Conservation (phyloP, 2,329 filamentous ascomycete genomes). For the Neofusicoccum cordaticola region DNA sequence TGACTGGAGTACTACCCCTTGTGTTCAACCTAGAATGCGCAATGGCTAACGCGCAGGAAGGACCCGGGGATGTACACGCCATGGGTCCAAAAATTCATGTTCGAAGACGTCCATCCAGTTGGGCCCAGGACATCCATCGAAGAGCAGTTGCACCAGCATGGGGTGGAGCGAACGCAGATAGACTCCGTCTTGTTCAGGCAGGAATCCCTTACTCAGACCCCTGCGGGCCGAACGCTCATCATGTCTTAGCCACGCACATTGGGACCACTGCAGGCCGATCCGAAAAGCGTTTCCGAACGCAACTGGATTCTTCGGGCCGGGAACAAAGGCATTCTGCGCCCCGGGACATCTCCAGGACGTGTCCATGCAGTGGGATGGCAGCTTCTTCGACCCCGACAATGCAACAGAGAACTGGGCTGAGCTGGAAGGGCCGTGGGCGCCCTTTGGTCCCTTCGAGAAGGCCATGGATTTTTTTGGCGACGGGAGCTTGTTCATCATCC, state of each 20-base stretch:
- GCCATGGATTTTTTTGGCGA: constrained; percentile 39
- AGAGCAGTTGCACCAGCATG: constrained; percentile 27
- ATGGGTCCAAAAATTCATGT: constrained; percentile 33
- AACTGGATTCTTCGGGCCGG: constrained; percentile 31
- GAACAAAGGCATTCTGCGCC: constrained; percentile 27
- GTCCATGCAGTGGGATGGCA: constrained; percentile 31
- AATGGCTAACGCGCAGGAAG: constrained; percentile 19
- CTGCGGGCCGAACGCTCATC: not conserved
- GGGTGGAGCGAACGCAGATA: not conserved
- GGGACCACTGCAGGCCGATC: constrained; percentile 33
- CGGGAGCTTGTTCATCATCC: constrained; percentile 39
- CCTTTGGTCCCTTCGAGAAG: constrained; percentile 35
- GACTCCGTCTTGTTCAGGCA: not conserved
- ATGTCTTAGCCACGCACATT: constrained; percentile 30
- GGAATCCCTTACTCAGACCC: no score
- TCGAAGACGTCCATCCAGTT: constrained; percentile 27
- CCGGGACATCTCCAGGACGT: constrained; percentile 31
- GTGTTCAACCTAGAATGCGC: not conserved
- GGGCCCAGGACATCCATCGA: constrained; percentile 29
- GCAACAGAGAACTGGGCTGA: constrained; percentile 31
- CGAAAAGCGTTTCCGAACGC: constrained; percentile 29
- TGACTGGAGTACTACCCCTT: constrained; percentile 27
- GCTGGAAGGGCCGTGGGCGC: constrained; percentile 28
- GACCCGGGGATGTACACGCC: constrained; percentile 32
- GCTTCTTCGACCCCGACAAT: constrained; percentile 31